Evolutionary conservation across 768 basidiomycete species (phyloP), one percentile per base, ranked within the genome.

Genomic region (Agaricus sinodeliciosus): DNA sequence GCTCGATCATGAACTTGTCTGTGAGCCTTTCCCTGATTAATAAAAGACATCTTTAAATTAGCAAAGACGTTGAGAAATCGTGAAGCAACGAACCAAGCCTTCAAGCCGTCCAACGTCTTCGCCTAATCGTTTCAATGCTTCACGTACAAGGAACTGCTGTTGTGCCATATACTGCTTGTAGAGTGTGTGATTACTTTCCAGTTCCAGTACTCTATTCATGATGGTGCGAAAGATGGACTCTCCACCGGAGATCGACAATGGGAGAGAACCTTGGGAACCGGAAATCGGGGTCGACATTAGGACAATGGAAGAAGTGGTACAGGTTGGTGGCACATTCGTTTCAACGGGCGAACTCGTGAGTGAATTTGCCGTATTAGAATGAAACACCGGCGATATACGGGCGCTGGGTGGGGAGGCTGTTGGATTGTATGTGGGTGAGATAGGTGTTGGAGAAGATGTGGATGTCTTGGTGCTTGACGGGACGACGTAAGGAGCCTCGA

Each of bases 211-310:
- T 6, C 94, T 85, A 59, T 96, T 95, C 83, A 94, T 94, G 59
- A 98, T 99, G 11, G 87, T 90, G 7, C 93, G 86, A 61, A 96
- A 98, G 58, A 99, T 94, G 1, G 92, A 94, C 65, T 99, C 96
- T 19, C 90, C 90, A 11, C 79, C 75, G 7, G 61, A 57, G 9
- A 59, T 27, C 9, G 58, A 36, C 9, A 54, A 58, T 18, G 55
- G 58, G 6, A 51, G 51, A 22, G 42, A 54, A 37, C 43, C 43
- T n/a, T 55, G 58, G 26, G 34, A 19, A 4, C 42, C 35, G 22
- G 57, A 15, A 55, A 44, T 46, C 25, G 51, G 57, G 26, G 40
- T 57, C 44, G 48, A 56, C 48, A 49, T 59, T 37, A 44, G 52
- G 9, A 54, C 43, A 15, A 57, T 49, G 31, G 57, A 54, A 42